phyloP scores from a whole-genome alignment of 306 rosid species.

The Corylus americana region DNA sequence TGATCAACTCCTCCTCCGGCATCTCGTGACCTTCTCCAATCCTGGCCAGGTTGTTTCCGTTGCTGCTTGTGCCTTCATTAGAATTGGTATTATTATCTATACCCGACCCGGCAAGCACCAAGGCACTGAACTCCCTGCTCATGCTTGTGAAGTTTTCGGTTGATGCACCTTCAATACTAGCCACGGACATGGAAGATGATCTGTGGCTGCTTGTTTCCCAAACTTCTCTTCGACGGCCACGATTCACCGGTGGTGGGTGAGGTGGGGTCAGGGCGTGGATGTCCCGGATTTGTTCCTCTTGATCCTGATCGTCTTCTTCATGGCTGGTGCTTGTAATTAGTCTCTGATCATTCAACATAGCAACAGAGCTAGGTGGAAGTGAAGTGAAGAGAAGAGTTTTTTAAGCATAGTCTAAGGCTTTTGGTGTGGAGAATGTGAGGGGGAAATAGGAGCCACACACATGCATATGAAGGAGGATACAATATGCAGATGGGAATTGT shows the following conservation, averaged over 20 bases:
- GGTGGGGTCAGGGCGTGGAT: slow-evolving; percentile 86
- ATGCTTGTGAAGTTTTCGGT: slow-evolving; percentile 78
- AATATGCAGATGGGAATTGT: neutral
- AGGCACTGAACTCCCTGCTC: slow-evolving; percentile 90
- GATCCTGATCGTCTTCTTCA: slow-evolving; percentile 25
- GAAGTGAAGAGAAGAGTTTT: slow-evolving; percentile 22
- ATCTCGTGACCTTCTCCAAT: slow-evolving; percentile 70
- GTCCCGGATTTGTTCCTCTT: slow-evolving; percentile 60
- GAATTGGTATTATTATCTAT: slow-evolving; percentile 32
- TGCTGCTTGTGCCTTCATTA: slow-evolving; percentile 17
- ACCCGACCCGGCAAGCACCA: slow-evolving; percentile 82
- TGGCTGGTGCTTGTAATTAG: slow-evolving; percentile 25
- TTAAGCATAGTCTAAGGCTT: slow-evolving; percentile 4
- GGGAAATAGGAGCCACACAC: slow-evolving; percentile 21
- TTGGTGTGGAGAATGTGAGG: neutral
- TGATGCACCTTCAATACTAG: slow-evolving; percentile 52
- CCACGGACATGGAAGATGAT: slow-evolving; percentile 56
- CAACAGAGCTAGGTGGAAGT: neutral
- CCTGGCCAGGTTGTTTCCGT: slow-evolving; percentile 46
- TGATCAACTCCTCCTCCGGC: slow-evolving; percentile 57
- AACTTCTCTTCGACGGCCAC: slow-evolving; percentile 49
- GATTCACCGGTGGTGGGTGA: slow-evolving; percentile 26
- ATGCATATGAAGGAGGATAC: neutral
- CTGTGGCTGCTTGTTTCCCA: slow-evolving; percentile 64
- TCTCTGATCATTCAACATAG: slow-evolving; percentile 53